These are phyloP conservation scores for Calonectria multiphialidica DNA, from an alignment of 2,329 filamentous ascomycete species.

Conservation along the genomic window DNA sequence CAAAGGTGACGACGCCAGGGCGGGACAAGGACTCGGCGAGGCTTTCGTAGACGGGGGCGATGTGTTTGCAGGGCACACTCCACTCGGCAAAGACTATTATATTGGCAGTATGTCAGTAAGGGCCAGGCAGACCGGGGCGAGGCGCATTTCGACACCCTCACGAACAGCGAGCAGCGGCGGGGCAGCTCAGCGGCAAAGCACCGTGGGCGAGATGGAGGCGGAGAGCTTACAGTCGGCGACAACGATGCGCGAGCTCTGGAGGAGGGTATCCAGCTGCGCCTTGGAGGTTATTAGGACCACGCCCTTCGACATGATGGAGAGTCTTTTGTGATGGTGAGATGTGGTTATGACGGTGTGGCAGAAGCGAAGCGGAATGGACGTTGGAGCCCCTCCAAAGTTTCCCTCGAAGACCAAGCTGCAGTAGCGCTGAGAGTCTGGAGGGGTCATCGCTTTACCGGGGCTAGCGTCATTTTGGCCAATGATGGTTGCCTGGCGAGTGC, in stretches of 20 bases:
- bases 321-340: constrained; percentile 32
- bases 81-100: constrained; percentile 85
- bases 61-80: constrained; percentile 86
- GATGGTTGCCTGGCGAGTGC: constrained; percentile 4
- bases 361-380: constrained; percentile 29
- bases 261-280: constrained; percentile 75
- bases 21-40: constrained; percentile 79
- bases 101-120: constrained; percentile 31
- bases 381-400: constrained; percentile 41
- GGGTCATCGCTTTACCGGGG: constrained; percentile 47
- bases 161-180: constrained; percentile 25
- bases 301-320: constrained; percentile 45
- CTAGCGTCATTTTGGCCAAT: constrained; percentile 37
- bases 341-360: constrained; percentile 39
- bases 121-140: constrained; percentile 17
- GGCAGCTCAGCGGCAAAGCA: constrained; percentile 23
- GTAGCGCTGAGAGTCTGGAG: constrained; percentile 23
- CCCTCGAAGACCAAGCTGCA: constrained; percentile 17
- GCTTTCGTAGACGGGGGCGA: constrained; percentile 85
- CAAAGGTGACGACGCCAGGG: constrained; percentile 81
- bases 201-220: constrained; percentile 1
- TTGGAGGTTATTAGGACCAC: constrained; percentile 56
- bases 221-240: constrained; percentile 84
- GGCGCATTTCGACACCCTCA: constrained; percentile 29
- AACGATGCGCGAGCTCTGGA: constrained; percentile 81